phyloP scores from a whole-genome alignment of 2,329 filamentous ascomycete species.

The Aspergillus sp. region DNA sequence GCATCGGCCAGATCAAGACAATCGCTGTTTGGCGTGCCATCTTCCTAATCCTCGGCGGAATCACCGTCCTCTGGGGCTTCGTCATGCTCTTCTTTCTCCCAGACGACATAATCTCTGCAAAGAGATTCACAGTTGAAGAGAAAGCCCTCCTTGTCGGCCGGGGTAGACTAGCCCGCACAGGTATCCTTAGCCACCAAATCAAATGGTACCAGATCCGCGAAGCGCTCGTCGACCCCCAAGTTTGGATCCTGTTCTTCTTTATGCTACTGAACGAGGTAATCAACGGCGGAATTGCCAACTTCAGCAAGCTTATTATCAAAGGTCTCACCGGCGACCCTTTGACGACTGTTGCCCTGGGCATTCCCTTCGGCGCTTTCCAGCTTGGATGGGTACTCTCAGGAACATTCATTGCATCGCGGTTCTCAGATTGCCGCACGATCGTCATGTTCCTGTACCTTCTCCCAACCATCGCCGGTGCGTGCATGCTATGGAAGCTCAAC shows the following conservation, averaged over 20 bases:
- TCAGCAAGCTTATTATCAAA: constrained; percentile 55
- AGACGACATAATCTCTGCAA: constrained; percentile 44
- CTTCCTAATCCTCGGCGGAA: constrained; percentile 47
- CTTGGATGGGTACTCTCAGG: constrained; percentile 53
- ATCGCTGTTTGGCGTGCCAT: constrained; percentile 48
- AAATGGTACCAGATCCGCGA: constrained; percentile 52
- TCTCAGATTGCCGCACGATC: constrained; percentile 52
- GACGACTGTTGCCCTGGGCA: constrained; percentile 53
- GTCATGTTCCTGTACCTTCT: constrained; percentile 55
- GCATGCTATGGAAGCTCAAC: constrained; percentile 53
- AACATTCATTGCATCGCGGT: constrained; percentile 52
- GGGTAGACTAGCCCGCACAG: constrained; percentile 24
- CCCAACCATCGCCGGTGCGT: constrained; percentile 52
- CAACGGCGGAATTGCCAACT: constrained; percentile 54
- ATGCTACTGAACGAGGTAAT: constrained; percentile 55
- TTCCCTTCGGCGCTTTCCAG: constrained; percentile 56
- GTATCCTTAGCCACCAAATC: constrained; percentile 50
- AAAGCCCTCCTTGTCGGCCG: constrained; percentile 45
- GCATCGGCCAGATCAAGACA: constrained; percentile 41
- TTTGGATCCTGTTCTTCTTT: constrained; percentile 48
- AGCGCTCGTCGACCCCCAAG: constrained; percentile 46
- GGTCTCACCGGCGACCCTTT: constrained; percentile 47
- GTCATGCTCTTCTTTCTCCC: constrained; percentile 45
- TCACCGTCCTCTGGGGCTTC: constrained; percentile 45
- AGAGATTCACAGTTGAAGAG: constrained; percentile 45